Base-by-base conservation (phyloP, 2,329 filamentous ascomycete species). In the Arthrobotrys entomopaga region DNA sequence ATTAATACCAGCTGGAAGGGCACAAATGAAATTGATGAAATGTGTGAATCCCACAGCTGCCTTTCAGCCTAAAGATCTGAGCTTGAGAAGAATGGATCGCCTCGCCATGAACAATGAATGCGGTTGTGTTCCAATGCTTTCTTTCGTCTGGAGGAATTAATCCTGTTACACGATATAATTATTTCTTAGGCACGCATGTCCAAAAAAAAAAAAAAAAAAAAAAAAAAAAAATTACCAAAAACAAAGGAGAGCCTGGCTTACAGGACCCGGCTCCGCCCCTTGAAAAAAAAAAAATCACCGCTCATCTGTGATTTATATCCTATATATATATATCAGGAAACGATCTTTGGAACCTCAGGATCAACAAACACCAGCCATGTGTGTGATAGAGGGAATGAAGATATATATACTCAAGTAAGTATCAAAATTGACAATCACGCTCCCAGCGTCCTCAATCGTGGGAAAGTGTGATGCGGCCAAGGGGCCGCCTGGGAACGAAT, bases 211-310 rank as follows among this genome's bases (percentile, higher is more conserved):
- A n/a, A n/a, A 34, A 34, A 34, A 5, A 34, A 34, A 5, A 5
- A 34, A 5, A 10, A 34, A 34, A n/a, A n/a, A 34, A 34, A 34
- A 5, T 34, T 1, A 5, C 29, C 29, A 34, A 34, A 5, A 5
- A 34, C 29, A 10, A 34, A 34, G 29, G 6, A 34, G 29, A n/a
- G n/a, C n/a, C n/a, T n/a, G n/a, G n/a, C n/a, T n/a, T n/a, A n/a
- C n/a, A n/a, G n/a, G n/a, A n/a, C n/a, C n/a, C 19, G 15, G 19
- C 10, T 43, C 15, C 48, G 46, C 26, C 22, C 16, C 48, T 54
- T 48, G 43, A 42, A 46, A 66, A 38, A 43, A 59, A 53, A 24
- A 59, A 11, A 42, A 59, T 60, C 61, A 67, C 54, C 48, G 65
- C 40, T n/a, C 29, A 8, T 34, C 29, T 10, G 29, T 34, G 29